Base-by-base conservation (phyloP, 768 basidiomycete genomes). In the Cystobasidium ongulense region DNA sequence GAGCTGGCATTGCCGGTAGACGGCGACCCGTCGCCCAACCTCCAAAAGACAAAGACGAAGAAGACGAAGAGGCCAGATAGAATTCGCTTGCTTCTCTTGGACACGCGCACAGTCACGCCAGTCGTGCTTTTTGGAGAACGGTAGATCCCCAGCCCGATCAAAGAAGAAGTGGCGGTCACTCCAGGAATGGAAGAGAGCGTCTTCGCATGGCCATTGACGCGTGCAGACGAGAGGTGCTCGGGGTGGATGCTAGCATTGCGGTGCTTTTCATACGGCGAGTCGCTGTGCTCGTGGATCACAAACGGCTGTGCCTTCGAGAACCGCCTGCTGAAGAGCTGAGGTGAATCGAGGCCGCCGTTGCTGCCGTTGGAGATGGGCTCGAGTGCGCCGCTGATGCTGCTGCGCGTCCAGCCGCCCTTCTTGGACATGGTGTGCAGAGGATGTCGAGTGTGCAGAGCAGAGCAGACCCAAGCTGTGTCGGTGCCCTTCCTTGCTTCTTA, bases 331-430 rank as follows among this genome's bases (percentile, higher is more conserved):
- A 64, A 64, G 31, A 64, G 38, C 31, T 35, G 57, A 59, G 57
- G 57, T 13, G 57, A 35, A 21, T 50, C 46, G 15, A n/a, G 46
- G 4, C 46, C 46, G 46, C 46, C 8, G 46, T 50, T 50, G n/a
- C n/a, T 46, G 57, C 25, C 57, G 57, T 29, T 59, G 57, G 11
- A 27, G 57, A 59, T 59, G 57, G 29, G 33, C 57, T 59, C 57
- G 33, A 59, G 57, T 59, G 57, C 57, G 57, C 57, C 57, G 33
- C 57, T 59, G 25, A 59, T 59, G 33, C 57, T 59, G 25, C 29
- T 29, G 29, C 57, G 57, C 13, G 57, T 59, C 57, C 57, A 59
- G 11, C 57, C 57, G 25, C 29, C 57, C 33, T 59, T 59, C 57
- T 59, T 59, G 25, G 11, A 59, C 57, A 59, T 59, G 25, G 57